Evolutionary conservation across 2,329 filamentous ascomycete genomes (phyloP).

Genomic region (Rutstroemia sp.): DNA sequence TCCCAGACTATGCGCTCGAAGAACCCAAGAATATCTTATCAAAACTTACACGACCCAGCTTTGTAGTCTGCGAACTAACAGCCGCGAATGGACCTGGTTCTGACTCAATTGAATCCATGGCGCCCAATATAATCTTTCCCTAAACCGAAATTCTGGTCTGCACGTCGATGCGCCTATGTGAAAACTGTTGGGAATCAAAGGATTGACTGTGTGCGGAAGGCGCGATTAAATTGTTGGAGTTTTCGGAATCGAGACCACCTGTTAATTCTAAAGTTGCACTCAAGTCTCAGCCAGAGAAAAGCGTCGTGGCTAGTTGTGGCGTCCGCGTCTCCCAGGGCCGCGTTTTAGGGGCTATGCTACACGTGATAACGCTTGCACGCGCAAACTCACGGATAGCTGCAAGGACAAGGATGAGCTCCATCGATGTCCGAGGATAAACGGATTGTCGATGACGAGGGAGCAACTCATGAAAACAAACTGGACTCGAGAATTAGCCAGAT

Average conservation of each 20-base stretch:
- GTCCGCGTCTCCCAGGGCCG: not conserved
- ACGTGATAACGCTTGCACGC: no score
- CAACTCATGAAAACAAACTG: no score
- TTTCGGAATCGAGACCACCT: conserved; percentile 9
- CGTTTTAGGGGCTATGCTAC: not conserved
- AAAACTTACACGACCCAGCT: conserved; percentile 58
- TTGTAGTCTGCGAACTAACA: conserved; percentile 77
- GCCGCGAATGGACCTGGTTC: conserved; percentile 89
- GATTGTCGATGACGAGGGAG: not conserved
- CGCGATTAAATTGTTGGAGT: not conserved
- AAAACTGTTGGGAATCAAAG: not conserved
- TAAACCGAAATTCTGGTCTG: not conserved
- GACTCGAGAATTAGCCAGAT: no score
- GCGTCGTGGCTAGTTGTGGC: not conserved
- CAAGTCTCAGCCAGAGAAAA: no score
- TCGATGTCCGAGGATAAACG: not conserved
- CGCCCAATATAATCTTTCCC: not conserved
- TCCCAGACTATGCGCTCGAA: not conserved
- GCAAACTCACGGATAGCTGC: no score
- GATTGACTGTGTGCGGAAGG: not conserved
- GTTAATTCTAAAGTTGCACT: not conserved
- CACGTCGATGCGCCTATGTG: not conserved
- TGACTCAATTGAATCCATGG: conserved; percentile 80
- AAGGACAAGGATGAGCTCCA: not conserved
- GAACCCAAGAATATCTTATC: not conserved